These are phyloP conservation scores for Avena eriantha DNA, from an alignment of 176 grass and related monocot species.

Conservation along the genomic window DNA sequence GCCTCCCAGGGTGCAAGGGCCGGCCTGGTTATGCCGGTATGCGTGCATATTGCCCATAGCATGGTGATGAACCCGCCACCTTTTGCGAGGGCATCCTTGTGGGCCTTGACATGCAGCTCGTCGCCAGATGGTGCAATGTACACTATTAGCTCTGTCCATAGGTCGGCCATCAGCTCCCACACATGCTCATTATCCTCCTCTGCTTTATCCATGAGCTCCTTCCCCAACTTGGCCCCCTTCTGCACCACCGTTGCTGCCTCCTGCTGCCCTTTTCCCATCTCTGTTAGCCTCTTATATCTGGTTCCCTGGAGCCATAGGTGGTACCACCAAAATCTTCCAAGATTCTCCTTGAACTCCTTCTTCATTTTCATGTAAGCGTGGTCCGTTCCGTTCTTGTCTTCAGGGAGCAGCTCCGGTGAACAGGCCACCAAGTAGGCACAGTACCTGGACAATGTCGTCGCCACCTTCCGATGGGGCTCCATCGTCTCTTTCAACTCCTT, in stretches of 20 bases:
- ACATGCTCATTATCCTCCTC: rapidly evolving
- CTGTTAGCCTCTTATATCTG: background rate
- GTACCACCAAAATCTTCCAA: background rate
- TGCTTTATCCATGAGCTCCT: rapidly evolving
- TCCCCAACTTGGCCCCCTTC: background rate
- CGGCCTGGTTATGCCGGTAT: background rate
- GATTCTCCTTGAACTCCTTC: background rate
- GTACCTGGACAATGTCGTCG: too few species aligned
- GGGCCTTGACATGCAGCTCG: background rate
- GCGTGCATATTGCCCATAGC: background rate
- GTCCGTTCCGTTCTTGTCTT: background rate
- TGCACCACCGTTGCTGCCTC: background rate
- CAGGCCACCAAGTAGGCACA: too few species aligned
- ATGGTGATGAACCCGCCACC: background rate
- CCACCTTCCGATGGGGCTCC: background rate
- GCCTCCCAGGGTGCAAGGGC: background rate
- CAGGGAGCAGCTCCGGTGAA: too few species aligned
- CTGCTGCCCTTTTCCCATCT: background rate
- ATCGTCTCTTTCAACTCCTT: background rate
- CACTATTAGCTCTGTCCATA: background rate
- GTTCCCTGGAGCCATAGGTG: background rate
- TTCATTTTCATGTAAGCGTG: background rate
- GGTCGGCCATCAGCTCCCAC: background rate
- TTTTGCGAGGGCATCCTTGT: background rate
- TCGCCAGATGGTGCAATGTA: background rate